Conservation (phyloP, 176 grass and related monocot genomes). For the Alopecurus myosuroides region DNA sequence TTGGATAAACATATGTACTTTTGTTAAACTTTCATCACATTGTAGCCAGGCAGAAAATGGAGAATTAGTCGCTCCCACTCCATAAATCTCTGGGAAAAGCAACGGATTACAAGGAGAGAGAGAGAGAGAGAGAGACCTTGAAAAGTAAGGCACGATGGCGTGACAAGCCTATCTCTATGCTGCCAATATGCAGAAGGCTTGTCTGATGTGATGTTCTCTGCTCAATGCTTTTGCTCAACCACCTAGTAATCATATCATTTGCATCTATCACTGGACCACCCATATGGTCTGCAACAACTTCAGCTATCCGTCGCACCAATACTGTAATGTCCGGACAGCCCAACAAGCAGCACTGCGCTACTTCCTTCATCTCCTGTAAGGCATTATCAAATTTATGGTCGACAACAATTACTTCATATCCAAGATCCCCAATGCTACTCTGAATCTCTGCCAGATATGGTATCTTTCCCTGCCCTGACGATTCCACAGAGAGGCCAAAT, state of each 20-base stretch:
- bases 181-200: constrained; percentile 80
- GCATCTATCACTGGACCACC: constrained; percentile 91
- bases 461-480: constrained; percentile 45
- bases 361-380: constrained; percentile 70
- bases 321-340: constrained; percentile 58
- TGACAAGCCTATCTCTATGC: constrained; percentile 75
- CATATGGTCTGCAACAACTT: constrained; percentile 76
- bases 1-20: neutral
- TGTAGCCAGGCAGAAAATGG: neutral
- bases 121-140: constrained; percentile 47
- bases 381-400: constrained; percentile 62
- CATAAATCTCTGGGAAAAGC: neutral
- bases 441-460: constrained; percentile 76
- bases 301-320: constrained; percentile 77
- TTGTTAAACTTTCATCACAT: neutral
- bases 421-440: constrained; percentile 71
- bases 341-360: constrained; percentile 73
- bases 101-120: neutral
- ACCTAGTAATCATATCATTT: constrained; percentile 66
- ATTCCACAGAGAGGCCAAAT: constrained; percentile 44
- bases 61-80: neutral
- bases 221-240: constrained; percentile 85
- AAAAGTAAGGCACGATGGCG: constrained; percentile 91
- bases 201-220: constrained; percentile 75
- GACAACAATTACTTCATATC: constrained; percentile 91